Evolutionary conservation across 2,329 filamentous ascomycete species (phyloP).

Genomic region (Westerdykella ornata): DNA sequence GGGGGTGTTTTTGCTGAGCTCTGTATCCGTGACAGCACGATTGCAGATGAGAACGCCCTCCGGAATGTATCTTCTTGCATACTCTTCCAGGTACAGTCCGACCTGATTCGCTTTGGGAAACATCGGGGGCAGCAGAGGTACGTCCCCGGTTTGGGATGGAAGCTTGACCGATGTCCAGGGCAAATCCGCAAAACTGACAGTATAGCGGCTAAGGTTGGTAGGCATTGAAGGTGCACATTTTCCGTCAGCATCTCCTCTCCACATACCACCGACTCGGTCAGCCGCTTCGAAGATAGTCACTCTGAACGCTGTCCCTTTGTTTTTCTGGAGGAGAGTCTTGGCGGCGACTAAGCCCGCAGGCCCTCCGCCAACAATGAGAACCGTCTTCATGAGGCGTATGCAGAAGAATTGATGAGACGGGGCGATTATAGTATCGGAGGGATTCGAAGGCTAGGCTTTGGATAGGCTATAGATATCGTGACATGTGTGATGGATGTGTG

Average conservation of each 20-base stretch:
- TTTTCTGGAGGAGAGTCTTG: conserved; percentile 62
- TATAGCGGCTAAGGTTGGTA: conserved; percentile 71
- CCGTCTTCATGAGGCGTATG: conserved; percentile 20
- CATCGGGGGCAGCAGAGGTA: conserved; percentile 44
- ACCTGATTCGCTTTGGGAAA: conserved; percentile 74
- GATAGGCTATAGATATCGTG: too few relatives aligned
- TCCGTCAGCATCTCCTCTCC: conserved; percentile 51
- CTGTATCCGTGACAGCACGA: conserved; percentile 28
- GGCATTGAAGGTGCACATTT: conserved; percentile 56
- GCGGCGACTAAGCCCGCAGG: conserved; percentile 42
- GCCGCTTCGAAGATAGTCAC: conserved; percentile 66
- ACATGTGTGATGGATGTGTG: too few relatives aligned
- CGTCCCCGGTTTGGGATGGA: conserved; percentile 1
- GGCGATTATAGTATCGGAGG: neutral
- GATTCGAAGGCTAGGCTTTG: neutral
- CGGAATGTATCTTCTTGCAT: conserved; percentile 53
- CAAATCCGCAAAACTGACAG: conserved; percentile 57
- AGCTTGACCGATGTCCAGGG: conserved; percentile 55
- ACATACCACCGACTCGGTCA: conserved; percentile 66
- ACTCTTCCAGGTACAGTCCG: conserved; percentile 63
- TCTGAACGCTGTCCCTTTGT: conserved; percentile 48
- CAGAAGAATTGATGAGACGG: neutral
- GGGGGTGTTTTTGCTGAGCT: conserved; percentile 5
- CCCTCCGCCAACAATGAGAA: conserved; percentile 42
- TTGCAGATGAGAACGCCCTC: conserved; percentile 47